Base-by-base conservation (phyloP, 2,329 filamentous ascomycete species). In the Coniochaeta hoffmannii region DNA sequence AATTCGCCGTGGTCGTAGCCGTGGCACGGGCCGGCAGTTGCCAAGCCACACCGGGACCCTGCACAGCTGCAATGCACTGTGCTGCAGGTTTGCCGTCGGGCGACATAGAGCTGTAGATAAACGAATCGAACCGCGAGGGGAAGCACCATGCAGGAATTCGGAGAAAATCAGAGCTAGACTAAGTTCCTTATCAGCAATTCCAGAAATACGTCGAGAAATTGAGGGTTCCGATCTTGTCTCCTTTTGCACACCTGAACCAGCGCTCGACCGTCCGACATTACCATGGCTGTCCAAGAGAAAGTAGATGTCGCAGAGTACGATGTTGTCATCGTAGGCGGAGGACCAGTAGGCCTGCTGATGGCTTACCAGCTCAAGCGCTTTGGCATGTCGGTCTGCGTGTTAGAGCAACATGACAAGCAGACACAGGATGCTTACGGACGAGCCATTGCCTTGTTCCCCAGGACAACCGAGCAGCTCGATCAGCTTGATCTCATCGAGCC, bases 371-470 rank as follows among this genome's bases (percentile, higher is more conserved):
- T 80, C 26, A 69, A 69, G 41, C 70, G 62, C 55, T 75, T 69
- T 58, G 69, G 61, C 56, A 64, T 70, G 53, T 70, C 67, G 55
- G 67, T 77, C 44, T 72, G 72, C 54, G 75, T 79, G 49, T 71
- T 80, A 55, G 78, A 81, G 59, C 74, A 76, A 56, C 62, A 78
- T 49, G 63, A 69, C 31, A 80, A 79, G 60, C 72, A 73, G 0
- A 65, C 70, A 1, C 77, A 80, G 61, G 76, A 78, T 56, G 64
- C 72, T n/a, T 80, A 77, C 63, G 79, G 78, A 15, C 73, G 78
- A 8, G 79, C 79, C 12, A 78, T 80, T 57, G 79, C 79, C 0
- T 72, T 82, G 2, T 82, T 75, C 56, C 76, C 78, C 1, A 69
- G 79, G 1, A 76, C 73, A 6, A 69, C 68, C 41, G 78, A 82